These are phyloP conservation scores for Magnaporthiopsis rhizophila DNA, from an alignment of 2,329 filamentous ascomycete genomes.

Conservation along the genomic window DNA sequence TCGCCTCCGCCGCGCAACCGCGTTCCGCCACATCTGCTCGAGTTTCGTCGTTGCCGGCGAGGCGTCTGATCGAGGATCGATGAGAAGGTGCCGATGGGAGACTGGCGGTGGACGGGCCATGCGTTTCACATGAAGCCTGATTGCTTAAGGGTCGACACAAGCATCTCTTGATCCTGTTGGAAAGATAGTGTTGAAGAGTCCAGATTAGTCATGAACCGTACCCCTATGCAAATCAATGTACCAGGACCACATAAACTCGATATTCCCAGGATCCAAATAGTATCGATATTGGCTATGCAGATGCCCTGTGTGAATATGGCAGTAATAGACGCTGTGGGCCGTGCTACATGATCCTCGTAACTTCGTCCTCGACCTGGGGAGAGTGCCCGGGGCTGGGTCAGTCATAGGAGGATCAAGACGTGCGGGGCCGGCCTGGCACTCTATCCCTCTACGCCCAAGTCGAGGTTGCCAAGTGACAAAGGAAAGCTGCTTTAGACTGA, in stretches of 20 bases:
- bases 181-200: neutral
- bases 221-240: neutral
- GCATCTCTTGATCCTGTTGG: constrained; percentile 1
- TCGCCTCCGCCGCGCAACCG: neutral
- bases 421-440: neutral
- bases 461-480: neutral
- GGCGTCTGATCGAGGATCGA: neutral
- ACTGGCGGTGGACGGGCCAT: neutral
- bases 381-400: neutral
- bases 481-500: constrained; percentile 43
- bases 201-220: neutral
- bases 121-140: neutral
- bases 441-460: neutral
- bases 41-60: neutral
- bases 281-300: neutral
- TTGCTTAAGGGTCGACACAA: constrained; percentile 5
- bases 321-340: neutral
- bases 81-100: too few species aligned
- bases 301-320: neutral
- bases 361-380: constrained; percentile 76
- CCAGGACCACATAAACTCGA: neutral
- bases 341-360: constrained; percentile 80
- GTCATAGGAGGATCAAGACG: neutral
- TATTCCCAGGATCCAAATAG: neutral
- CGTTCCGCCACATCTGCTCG: neutral